phyloP scores from a whole-genome alignment of 1,284 basidiomycete species.

The Peniophora sp. region DNA sequence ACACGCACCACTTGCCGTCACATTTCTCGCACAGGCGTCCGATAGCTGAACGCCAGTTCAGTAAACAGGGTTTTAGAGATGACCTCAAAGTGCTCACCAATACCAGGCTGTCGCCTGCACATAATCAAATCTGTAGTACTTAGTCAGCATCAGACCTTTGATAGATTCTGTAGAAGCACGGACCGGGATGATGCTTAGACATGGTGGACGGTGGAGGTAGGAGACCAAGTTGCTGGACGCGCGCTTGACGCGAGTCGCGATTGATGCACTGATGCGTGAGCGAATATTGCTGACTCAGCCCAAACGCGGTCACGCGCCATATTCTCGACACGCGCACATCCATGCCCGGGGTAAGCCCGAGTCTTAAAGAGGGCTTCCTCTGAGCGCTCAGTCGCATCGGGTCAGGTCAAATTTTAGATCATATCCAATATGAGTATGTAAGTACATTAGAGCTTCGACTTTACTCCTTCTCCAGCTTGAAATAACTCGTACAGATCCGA shows the following conservation, averaged over 20 bases:
- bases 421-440: no score
- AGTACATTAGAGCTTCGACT: conserved; percentile 15
- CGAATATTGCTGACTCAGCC: no score
- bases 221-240: conserved; percentile 1
- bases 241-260: neutral
- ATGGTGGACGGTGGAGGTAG: conserved; percentile 30
- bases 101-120: conserved; percentile 94
- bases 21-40: conserved; percentile 98
- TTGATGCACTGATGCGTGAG: conserved; percentile 1
- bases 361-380: no score
- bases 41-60: conserved; percentile 52
- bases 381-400: no score
- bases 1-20: conserved; percentile 92
- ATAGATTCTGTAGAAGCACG: conserved; percentile 14
- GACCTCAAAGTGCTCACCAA: conserved; percentile 78
- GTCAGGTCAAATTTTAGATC: no score
- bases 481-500: conserved; percentile 56
- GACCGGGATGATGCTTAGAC: conserved; percentile 92
- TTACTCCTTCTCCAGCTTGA: conserved; percentile 15
- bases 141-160: conserved; percentile 1
- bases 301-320: no score
- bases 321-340: no score
- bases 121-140: conserved; percentile 76
- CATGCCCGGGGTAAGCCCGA: no score
- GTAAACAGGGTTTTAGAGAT: no score